Conservation (phyloP, 2,329 filamentous ascomycete genomes). For the Colletotrichum liaoningense region DNA sequence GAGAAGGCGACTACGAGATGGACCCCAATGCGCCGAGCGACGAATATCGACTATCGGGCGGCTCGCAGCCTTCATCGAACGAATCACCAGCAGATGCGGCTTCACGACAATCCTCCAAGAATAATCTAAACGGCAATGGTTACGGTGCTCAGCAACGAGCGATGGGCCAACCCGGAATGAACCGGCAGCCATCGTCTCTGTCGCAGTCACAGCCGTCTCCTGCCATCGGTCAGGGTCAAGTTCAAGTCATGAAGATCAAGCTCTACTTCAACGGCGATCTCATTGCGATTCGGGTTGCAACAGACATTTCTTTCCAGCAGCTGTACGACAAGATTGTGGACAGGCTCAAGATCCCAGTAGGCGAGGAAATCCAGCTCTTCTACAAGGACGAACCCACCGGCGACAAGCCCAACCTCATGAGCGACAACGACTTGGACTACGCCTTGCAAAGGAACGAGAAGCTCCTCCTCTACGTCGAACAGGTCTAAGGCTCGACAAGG, state of each 20-base stretch:
- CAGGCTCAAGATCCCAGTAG: conserved; percentile 77
- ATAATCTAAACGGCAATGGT: conserved; percentile 68
- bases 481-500: conserved; percentile 48
- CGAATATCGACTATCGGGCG: conserved; percentile 80
- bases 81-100: conserved; percentile 70
- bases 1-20: conserved; percentile 93
- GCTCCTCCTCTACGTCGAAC: conserved; percentile 79
- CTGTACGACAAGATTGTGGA: conserved; percentile 88
- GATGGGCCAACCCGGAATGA: conserved; percentile 52
- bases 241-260: conserved; percentile 86
- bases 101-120: conserved; percentile 74
- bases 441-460: conserved; percentile 90
- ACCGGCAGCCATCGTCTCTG: conserved; percentile 58
- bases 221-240: conserved; percentile 58
- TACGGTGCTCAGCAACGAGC: conserved; percentile 56
- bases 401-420: conserved; percentile 79
- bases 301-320: conserved; percentile 80
- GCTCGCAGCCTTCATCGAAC: conserved; percentile 74
- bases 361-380: conserved; percentile 80
- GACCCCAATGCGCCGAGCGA: conserved; percentile 74
- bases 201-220: conserved; percentile 69
- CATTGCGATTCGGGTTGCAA: conserved; percentile 89
- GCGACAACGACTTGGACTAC: conserved; percentile 82
- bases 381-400: conserved; percentile 88
- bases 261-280: conserved; percentile 93